phyloP scores from a whole-genome alignment of 116 monocot species.

The Dioscorea cayenensis region DNA sequence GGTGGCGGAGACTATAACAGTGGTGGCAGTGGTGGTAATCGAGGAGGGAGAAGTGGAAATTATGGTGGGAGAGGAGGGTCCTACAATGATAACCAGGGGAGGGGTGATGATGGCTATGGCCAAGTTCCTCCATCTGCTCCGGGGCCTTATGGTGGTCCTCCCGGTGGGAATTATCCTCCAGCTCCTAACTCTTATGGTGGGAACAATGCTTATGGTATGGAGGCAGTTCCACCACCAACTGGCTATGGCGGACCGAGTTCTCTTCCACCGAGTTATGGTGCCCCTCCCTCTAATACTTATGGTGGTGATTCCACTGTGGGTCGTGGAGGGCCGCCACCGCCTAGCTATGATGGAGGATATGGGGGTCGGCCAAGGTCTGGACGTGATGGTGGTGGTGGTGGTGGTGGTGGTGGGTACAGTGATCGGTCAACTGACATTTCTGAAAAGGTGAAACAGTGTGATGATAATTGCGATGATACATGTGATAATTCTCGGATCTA shows the following conservation, averaged over 20 bases:
- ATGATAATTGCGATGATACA: constrained; percentile 84
- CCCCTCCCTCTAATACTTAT: constrained; percentile 45
- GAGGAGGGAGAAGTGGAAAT: constrained; percentile 25
- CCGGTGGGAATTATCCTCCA: constrained; percentile 42
- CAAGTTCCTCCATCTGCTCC: constrained; percentile 51
- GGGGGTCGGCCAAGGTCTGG: constrained; percentile 14
- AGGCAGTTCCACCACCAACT: constrained; percentile 38
- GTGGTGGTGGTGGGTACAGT: constrained; percentile 22
- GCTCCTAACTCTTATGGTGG: constrained; percentile 51
- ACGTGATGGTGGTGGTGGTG: constrained; percentile 32
- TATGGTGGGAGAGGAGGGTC: constrained; percentile 36
- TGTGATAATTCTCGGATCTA: constrained; percentile 96
- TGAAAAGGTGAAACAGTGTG: constrained; percentile 78
- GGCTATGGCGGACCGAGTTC: constrained; percentile 54
- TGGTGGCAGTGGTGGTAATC: constrained; percentile 20
- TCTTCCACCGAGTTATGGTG: constrained; percentile 71
- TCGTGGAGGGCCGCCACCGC: constrained; percentile 34
- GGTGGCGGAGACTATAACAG: constrained; percentile 30
- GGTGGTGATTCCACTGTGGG: constrained; percentile 19
- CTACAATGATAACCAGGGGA: constrained; percentile 20
- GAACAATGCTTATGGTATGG: constrained; percentile 48
- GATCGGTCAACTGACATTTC: constrained; percentile 25
- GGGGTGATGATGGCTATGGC: constrained; percentile 40
- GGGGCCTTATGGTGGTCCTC: constrained; percentile 41
- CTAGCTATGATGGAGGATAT: constrained; percentile 47